phyloP scores from a whole-genome alignment of 106 monocot species.

The Apostasia ramifera region DNA sequence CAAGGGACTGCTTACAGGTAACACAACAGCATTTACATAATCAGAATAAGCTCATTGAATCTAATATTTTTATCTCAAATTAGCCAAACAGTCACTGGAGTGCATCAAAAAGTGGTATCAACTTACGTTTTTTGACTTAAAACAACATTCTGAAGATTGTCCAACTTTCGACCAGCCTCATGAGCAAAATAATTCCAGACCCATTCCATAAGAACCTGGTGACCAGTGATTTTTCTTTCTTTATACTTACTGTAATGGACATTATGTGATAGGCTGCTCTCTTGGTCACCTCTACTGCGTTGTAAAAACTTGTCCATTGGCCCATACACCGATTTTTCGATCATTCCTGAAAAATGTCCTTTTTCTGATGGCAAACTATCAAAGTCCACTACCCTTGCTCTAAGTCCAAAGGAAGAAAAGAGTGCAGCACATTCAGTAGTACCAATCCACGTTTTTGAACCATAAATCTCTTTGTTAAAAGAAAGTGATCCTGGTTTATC shows the following conservation, averaged over 20 bases:
- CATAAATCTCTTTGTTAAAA: slow-evolving; percentile 61
- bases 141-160: slow-evolving; percentile 28
- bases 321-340: slow-evolving; percentile 30
- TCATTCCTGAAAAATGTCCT: slow-evolving; percentile 14
- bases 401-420: slow-evolving; percentile 79
- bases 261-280: background rate
- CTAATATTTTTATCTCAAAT: slow-evolving; percentile 1
- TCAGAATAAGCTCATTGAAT: background rate
- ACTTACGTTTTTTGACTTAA: slow-evolving; percentile 84
- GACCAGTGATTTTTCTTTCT: slow-evolving; percentile 23
- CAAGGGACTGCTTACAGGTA: slow-evolving; percentile 52
- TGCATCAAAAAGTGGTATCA: background rate
- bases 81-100: background rate
- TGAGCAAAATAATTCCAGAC: slow-evolving; percentile 82
- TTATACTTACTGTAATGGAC: slow-evolving; percentile 16
- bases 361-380: slow-evolving; percentile 33
- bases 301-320: slow-evolving; percentile 88
- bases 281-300: background rate
- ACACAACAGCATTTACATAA: slow-evolving; percentile 5
- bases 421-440: slow-evolving; percentile 94
- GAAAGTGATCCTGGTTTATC: slow-evolving; percentile 49
- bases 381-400: slow-evolving; percentile 87
- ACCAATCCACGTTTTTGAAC: slow-evolving; percentile 83
- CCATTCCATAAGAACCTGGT: slow-evolving; percentile 76
- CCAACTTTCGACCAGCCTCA: slow-evolving; percentile 12